Conservation (phyloP, 2,329 filamentous ascomycete species). For the Lomentospora prolificans region DNA sequence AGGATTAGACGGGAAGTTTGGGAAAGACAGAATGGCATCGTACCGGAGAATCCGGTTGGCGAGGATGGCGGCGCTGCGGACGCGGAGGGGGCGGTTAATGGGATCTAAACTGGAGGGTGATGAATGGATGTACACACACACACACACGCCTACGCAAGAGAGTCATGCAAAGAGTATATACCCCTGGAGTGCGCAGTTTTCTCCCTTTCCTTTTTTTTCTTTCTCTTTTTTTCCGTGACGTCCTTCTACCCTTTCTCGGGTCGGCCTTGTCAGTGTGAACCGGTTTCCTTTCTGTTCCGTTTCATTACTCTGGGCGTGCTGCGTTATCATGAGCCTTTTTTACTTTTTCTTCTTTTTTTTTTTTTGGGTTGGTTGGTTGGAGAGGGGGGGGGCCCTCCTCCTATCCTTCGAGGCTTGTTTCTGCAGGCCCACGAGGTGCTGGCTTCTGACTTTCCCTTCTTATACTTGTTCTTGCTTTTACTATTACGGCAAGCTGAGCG, state of each 20-base stretch:
- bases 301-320: neutral
- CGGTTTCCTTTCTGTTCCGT: neutral
- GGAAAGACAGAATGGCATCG: constrained; percentile 53
- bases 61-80: neutral
- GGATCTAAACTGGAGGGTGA: neutral
- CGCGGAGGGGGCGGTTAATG: neutral
- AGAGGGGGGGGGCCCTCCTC: too few species aligned
- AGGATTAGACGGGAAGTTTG: constrained; percentile 71
- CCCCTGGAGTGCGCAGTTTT: neutral
- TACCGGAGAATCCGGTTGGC: constrained; percentile 4
- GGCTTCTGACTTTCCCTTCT: too few species aligned
- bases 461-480: too few species aligned
- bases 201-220: neutral
- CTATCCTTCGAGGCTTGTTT: too few species aligned
- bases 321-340: neutral
- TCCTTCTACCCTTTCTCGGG: neutral
- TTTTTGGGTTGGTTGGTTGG: too few species aligned
- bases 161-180: constrained; percentile 4
- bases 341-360: neutral
- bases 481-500: too few species aligned
- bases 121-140: neutral
- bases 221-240: neutral
- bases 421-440: too few species aligned
- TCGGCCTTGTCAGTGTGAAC: too few species aligned
- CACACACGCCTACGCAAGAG: neutral